Evolutionary conservation across 2,329 filamentous ascomycete genomes (phyloP).

Genomic region (Passalora sequoiae): DNA sequence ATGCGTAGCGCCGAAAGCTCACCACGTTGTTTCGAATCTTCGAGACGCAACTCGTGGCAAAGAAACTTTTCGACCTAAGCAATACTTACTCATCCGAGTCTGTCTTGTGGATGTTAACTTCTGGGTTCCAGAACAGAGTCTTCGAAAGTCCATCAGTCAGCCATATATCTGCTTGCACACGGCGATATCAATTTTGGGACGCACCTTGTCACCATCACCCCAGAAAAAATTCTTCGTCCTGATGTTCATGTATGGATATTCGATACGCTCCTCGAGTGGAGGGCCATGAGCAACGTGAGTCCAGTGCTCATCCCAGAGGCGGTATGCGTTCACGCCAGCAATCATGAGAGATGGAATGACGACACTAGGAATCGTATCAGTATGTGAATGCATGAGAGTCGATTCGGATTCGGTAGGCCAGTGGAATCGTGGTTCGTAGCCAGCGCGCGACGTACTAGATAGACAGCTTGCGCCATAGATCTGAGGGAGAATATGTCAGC

Average conservation of each 20-base stretch:
- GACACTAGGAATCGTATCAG: conserved; percentile 37
- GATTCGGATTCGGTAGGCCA: conserved; percentile 1
- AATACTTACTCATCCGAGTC: no score
- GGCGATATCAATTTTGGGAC: conserved; percentile 23
- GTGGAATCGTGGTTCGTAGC: not conserved
- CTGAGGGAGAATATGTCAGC: conserved; percentile 43
- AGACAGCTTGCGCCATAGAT: conserved; percentile 92
- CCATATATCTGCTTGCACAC: not conserved
- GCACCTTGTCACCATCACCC: conserved; percentile 92
- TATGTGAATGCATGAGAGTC: no score
- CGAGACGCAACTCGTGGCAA: no score
- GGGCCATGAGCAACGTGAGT: conserved; percentile 84
- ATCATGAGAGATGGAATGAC: conserved; percentile 68
- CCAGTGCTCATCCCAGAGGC: conserved; percentile 94
- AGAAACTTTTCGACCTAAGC: no score
- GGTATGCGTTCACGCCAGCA: conserved; percentile 75
- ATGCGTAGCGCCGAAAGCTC: no score
- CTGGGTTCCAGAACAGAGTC: conserved; percentile 74
- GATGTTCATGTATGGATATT: conserved; percentile 98
- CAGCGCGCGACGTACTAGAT: conserved; percentile 69
- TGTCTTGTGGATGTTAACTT: no score
- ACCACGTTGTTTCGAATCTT: no score
- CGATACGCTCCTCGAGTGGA: conserved; percentile 80
- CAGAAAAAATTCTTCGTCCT: conserved; percentile 92
- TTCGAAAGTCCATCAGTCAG: conserved; percentile 22